These are phyloP conservation scores for Colletotrichum simmondsii DNA, from an alignment of 2,329 filamentous ascomycete genomes.

Conservation along the genomic window DNA sequence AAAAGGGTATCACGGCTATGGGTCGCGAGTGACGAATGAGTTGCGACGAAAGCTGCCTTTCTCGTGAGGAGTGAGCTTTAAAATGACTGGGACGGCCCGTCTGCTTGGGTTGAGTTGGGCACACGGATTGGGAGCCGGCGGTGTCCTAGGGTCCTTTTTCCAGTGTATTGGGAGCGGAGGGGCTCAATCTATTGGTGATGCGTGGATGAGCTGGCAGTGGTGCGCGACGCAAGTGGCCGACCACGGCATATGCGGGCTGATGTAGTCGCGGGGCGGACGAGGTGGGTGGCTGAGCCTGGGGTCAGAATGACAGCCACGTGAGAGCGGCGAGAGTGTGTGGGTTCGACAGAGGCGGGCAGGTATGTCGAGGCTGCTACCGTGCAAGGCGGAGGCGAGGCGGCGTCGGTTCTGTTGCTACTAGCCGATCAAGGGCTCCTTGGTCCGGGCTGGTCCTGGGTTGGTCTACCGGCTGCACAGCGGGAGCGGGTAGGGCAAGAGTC, in stretches of 20 bases:
- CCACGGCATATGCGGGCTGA: slow-evolving; percentile 70
- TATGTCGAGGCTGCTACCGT: slow-evolving; percentile 24
- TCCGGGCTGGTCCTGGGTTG: slow-evolving; percentile 18
- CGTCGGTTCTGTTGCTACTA: slow-evolving; percentile 11
- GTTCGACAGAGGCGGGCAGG: slow-evolving; percentile 15
- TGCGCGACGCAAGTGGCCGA: slow-evolving; percentile 63
- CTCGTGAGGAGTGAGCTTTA: slow-evolving; percentile 44
- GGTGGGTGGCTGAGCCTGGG: slow-evolving; percentile 50
- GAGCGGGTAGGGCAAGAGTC: slow-evolving; percentile 38
- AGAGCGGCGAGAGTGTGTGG: slow-evolving; percentile 40
- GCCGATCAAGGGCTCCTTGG: slow-evolving; percentile 11
- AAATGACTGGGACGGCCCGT: slow-evolving; percentile 42
- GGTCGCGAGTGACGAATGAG: slow-evolving; percentile 35
- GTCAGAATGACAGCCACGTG: slow-evolving; percentile 56
- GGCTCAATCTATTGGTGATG: slow-evolving; percentile 68
- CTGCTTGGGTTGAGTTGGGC: slow-evolving; percentile 58
- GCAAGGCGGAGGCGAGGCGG: slow-evolving; percentile 19
- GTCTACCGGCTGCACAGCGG: slow-evolving; percentile 42
- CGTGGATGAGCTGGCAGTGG: slow-evolving; percentile 71
- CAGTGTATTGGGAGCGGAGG: slow-evolving; percentile 57
- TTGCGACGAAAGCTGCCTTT: slow-evolving; percentile 36
- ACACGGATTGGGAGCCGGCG: slow-evolving; percentile 53
- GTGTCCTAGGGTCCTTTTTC: slow-evolving; percentile 57
- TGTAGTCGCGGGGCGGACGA: slow-evolving; percentile 54
- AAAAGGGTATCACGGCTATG: slow-evolving; percentile 29